Evolutionary conservation across 2,329 filamentous ascomycete species (phyloP), one percentile per base, ranked within the genome.

Genomic region (Ceratocystis variospora): DNA sequence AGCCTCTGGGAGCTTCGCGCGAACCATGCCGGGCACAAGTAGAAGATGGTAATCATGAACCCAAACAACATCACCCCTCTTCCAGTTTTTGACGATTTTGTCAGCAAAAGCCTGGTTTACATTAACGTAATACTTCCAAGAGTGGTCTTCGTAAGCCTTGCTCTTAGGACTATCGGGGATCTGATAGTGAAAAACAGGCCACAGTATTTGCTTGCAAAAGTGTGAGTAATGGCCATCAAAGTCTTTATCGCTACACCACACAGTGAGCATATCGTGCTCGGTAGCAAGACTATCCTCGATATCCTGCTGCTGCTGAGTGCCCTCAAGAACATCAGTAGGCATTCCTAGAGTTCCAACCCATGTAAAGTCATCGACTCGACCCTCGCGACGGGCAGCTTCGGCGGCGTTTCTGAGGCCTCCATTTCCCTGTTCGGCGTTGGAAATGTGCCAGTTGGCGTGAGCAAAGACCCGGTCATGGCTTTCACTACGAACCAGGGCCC

Each of bases 121-220:
- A 65, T 89, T 90, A 73, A 91, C 88, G 72, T 97, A 97, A 78
- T 90, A 96, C 71, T 91, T 83, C 90, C 92, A 97, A 0, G 92
- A 96, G 76, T 97, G 92, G 71, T 97, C 93, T 75, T 96, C 88
- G 74, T 96, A 97, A 0, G 93, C 93, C 75, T 97, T 97, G 83
- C 91, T 96, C 80, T 96, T 96, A 31, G 93, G 93, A 73, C 96
- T 95, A 74, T 97, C 94, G 0, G 93, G 94, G 68, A 97, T 96
- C 76, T 96, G 92, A 75, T 97, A 97, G 76, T 97, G 92, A 76
- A 97, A 96, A 68, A 96, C 92, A 0, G 93, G 93, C 93, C 93
- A 97, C 5, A 97, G 80, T 66, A 97, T 96, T 73, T 93, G 90
- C 78, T 97, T 97, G 85, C 92, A 96, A 74, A 94, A 97, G 76